Evolutionary conservation across 768 basidiomycete species (phyloP), one percentile per base, ranked within the genome.

Genomic region (Megacollybia marginata): DNA sequence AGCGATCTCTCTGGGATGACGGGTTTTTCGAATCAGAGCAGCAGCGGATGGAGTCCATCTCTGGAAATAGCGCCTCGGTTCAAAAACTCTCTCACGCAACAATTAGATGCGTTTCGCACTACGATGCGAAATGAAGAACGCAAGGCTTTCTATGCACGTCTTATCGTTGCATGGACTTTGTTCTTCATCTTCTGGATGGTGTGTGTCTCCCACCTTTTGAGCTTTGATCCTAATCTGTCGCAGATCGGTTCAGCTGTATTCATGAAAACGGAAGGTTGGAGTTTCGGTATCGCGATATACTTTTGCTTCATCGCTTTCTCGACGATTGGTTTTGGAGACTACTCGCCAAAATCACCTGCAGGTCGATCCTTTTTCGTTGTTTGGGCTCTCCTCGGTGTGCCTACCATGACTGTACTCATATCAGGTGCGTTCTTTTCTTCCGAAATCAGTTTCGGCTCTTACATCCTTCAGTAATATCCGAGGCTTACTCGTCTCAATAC

Each of bases 161-260:
- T 85, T 42, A 48, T 57, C 2, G 64, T 87, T 16, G 80, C 83
- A 0, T 78, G 79, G 68, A 45, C 61, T 0, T 55, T 85, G 31
- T 91, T 92, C 65, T 58, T 88, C 18, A 55, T 75, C n/a, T 92
- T 92, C 68, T 92, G 90, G 90, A 69, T 79, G 57, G 83, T 86
- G 52, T 52, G 75, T 62, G 4, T 23, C 13, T 40, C 28, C 42
- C 19, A 47, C 51, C 20, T 6, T 20, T 34, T 46, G 9, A 11
- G 19, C 46, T 7, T 28, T 46, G 15, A 44, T 32, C 20, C 23
- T 50, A 31, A 31, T 32, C 48, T 16, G 31, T 32, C 44, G 15
- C 48, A 85, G 83, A 67, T 76, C n/a, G 88, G 88, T 3, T 76
- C 83, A 4, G 73, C 69, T 1, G 79, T 89, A 38, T 91, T 91